Evolutionary conservation across 192 early-diverging fungal species (phyloP).

Genomic region (Coemansia sp.): DNA sequence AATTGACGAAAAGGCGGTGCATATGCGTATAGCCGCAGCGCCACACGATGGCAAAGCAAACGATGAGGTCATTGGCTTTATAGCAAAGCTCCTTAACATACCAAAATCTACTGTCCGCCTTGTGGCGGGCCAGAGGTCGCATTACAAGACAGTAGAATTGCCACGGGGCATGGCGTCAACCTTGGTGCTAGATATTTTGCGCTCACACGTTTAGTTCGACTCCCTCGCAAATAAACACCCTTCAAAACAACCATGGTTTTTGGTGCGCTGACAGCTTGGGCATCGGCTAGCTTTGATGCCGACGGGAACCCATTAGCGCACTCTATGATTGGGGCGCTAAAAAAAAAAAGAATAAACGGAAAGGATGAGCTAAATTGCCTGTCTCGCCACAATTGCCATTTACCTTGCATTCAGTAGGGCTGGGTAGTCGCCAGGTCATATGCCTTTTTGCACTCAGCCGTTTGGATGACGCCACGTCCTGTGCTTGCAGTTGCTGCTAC

Average conservation of each 20-base stretch:
- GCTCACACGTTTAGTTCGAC: background rate
- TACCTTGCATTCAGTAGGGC: conserved; percentile 6
- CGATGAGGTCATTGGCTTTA: conserved; percentile 20
- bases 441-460: background rate
- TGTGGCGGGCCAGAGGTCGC: conserved; percentile 11
- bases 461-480: conserved; percentile 7
- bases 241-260: background rate
- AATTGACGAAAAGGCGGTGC: conserved; percentile 5
- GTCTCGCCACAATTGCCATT: conserved; percentile 7
- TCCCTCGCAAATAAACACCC: background rate
- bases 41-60: conserved; percentile 36
- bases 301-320: background rate
- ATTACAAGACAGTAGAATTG: conserved; percentile 15
- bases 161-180: background rate
- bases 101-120: conserved; percentile 11
- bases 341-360: background rate
- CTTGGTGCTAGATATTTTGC: conserved; percentile 1
- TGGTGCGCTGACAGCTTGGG: background rate
- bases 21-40: conserved; percentile 28
- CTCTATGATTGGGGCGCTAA: background rate
- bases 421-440: background rate
- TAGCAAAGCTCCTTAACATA: conserved; percentile 16
- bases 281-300: background rate
- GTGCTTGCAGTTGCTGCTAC: background rate
- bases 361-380: background rate